Percentiles rank a stretch among this genome's conserved stretches.
Evolutionary conservation across 2,329 filamentous ascomycete genomes (phyloP).

Genomic region (Aspergillus sp.): DNA sequence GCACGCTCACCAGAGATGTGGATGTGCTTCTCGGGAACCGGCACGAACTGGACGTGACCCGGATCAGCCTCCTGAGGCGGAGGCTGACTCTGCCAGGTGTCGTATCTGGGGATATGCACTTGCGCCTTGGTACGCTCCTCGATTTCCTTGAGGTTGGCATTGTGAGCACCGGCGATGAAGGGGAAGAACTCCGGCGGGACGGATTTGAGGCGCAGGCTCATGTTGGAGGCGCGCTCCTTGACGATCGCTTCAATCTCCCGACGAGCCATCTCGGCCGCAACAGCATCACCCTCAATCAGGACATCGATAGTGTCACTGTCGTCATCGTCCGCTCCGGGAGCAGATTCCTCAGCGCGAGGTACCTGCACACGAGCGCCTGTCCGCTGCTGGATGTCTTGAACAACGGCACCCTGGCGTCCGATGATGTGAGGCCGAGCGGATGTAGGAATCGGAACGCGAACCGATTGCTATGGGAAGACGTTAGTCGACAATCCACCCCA

Average conservation of each 20-base stretch:
- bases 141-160: conserved; percentile 66
- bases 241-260: conserved; percentile 85
- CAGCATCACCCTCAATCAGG: conserved; percentile 83
- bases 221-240: conserved; percentile 78
- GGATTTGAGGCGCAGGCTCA: conserved; percentile 77
- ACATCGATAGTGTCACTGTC: conserved; percentile 80
- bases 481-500: conserved; percentile 6
- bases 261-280: conserved; percentile 80
- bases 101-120: conserved; percentile 79
- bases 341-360: conserved; percentile 72
- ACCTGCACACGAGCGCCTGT: conserved; percentile 90
- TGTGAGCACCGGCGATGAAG: conserved; percentile 83
- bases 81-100: conserved; percentile 69
- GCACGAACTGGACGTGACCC: conserved; percentile 70
- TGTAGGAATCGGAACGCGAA: conserved; percentile 77
- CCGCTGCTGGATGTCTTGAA: conserved; percentile 85
- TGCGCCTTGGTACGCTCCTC: conserved; percentile 75
- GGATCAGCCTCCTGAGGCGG: conserved; percentile 63
- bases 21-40: conserved; percentile 76
- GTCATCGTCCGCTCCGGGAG: conserved; percentile 70
- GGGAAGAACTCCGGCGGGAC: conserved; percentile 93
- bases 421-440: conserved; percentile 89
- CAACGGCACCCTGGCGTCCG: conserved; percentile 84
- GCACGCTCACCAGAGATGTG: conserved; percentile 81
- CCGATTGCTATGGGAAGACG: conserved; percentile 55